phyloP scores from a whole-genome alignment of 176 grass and related monocot genomes.

The Eragrostis nindensis region DNA sequence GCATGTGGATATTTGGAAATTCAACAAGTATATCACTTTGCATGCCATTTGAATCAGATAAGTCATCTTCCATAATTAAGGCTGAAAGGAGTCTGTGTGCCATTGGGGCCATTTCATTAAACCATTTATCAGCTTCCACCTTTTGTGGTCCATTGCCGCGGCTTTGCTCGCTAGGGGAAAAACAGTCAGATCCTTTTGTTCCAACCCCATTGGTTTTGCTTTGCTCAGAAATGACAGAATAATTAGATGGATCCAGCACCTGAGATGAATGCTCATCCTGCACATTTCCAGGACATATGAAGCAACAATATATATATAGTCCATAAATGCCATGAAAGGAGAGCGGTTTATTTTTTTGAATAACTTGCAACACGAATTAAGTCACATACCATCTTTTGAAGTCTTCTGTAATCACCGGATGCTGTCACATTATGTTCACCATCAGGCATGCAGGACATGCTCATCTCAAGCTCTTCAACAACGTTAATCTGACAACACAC shows the following conservation, averaged over 20 bases:
- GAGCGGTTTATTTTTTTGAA: not conserved
- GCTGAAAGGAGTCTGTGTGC: conserved; percentile 86
- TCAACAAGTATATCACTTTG: conserved; percentile 48
- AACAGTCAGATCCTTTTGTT: conserved; percentile 43
- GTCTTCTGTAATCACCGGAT: conserved; percentile 33
- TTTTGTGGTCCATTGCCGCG: conserved; percentile 24
- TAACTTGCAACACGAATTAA: not conserved
- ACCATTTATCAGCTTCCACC: conserved; percentile 51
- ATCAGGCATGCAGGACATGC: conserved; percentile 53
- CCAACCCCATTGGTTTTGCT: conserved; percentile 42
- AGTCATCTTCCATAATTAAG: conserved; percentile 70
- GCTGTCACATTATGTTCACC: conserved; percentile 47
- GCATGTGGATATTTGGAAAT: conserved; percentile 44
- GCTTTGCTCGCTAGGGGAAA: conserved; percentile 22
- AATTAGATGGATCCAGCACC: conserved; percentile 47
- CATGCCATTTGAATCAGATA: conserved; percentile 36
- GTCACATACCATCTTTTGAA: conserved; percentile 24
- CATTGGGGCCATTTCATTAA: conserved; percentile 61
- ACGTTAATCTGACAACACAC: conserved; percentile 65
- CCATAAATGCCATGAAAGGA: not conserved
- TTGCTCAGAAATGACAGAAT: conserved; percentile 44
- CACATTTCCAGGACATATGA: conserved; percentile 25
- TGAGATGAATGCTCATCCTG: conserved; percentile 58
- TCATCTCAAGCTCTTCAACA: conserved; percentile 78
- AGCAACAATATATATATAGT: conserved; percentile 6